Evolutionary conservation across 257 asterid species (phyloP).

Genomic region (Nicotiana tomentosiformis): DNA sequence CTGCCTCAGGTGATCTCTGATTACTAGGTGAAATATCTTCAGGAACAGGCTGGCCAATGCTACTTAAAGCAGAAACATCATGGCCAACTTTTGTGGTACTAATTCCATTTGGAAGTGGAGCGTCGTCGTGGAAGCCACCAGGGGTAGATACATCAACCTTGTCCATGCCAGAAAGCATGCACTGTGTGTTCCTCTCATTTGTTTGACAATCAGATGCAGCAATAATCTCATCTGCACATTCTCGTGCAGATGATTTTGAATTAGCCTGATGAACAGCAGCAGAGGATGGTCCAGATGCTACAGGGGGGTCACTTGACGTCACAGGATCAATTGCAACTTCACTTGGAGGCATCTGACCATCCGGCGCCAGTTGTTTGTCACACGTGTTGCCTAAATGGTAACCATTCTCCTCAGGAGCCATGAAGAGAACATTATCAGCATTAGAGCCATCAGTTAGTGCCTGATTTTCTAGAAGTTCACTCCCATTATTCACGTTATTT

Average conservation of each 20-base stretch:
- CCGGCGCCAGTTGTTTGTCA: slow-evolving; percentile 22
- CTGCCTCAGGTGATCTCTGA: slow-evolving; percentile 28
- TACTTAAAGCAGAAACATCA: slow-evolving; percentile 33
- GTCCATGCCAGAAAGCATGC: slow-evolving; percentile 22
- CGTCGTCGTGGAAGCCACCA: slow-evolving; percentile 19
- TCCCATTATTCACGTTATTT: slow-evolving; percentile 19
- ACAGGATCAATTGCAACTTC: slow-evolving; percentile 22
- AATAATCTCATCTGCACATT: slow-evolving; percentile 21
- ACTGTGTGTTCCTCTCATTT: slow-evolving; percentile 22
- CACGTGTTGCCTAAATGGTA: slow-evolving; percentile 31
- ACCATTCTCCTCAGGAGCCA: slow-evolving; percentile 28
- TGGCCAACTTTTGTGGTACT: slow-evolving; percentile 21
- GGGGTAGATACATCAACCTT: slow-evolving; percentile 17
- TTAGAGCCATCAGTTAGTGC: slow-evolving; percentile 23
- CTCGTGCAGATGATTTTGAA: slow-evolving; percentile 18
- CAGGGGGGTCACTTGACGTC: slow-evolving; percentile 23
- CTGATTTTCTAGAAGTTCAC: slow-evolving; percentile 33
- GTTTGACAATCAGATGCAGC: slow-evolving; percentile 29
- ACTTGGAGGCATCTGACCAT: slow-evolving; percentile 21
- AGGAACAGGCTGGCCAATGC: slow-evolving; percentile 25
- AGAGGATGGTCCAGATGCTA: slow-evolving; percentile 24
- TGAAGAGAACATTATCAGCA: slow-evolving; percentile 26
- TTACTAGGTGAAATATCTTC: slow-evolving; percentile 19
- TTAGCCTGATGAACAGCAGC: slow-evolving; percentile 28
- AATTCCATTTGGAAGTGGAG: slow-evolving; percentile 26